phyloP scores from a whole-genome alignment of 352 stramenopile species.

The Nothophytophthora sp. region DNA sequence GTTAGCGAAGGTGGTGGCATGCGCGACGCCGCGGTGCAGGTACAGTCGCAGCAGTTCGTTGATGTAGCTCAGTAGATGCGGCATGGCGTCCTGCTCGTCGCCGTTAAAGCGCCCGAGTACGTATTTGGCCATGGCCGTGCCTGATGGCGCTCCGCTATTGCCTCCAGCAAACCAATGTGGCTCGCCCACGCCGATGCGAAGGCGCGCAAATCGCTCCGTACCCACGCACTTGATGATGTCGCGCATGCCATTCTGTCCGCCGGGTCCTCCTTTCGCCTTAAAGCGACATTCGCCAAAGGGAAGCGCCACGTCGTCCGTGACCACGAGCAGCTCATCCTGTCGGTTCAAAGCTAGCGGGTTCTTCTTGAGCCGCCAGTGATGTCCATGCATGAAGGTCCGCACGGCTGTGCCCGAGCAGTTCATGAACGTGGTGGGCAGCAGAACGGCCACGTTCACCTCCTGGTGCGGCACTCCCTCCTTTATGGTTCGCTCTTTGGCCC shows the following conservation, averaged over 20 bases:
- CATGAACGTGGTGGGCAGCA: conserved; percentile 85
- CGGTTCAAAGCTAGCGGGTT: conserved; percentile 78
- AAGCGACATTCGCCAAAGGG: conserved; percentile 85
- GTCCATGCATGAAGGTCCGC: conserved; percentile 75
- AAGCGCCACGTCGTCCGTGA: conserved; percentile 80
- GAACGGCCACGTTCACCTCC: conserved; percentile 71
- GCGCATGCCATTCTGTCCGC: conserved; percentile 80
- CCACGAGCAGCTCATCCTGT: conserved; percentile 84
- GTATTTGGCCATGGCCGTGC: conserved; percentile 85
- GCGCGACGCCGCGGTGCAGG: conserved; percentile 74
- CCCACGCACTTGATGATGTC: conserved; percentile 87
- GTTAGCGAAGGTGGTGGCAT: conserved; percentile 75
- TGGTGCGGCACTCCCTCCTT: conserved; percentile 74
- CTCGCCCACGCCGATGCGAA: conserved; percentile 81
- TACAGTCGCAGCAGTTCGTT: conserved; percentile 82
- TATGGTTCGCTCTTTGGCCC: conserved; percentile 74
- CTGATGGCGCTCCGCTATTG: conserved; percentile 63
- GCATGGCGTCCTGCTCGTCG: conserved; percentile 78
- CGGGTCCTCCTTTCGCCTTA: conserved; percentile 73
- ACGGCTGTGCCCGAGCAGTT: conserved; percentile 83
- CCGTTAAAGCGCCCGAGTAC: conserved; percentile 78
- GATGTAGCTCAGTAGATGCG: conserved; percentile 59
- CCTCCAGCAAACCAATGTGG: conserved; percentile 77
- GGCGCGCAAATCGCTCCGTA: conserved; percentile 79
- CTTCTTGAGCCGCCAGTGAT: conserved; percentile 85